These are phyloP conservation scores for Phytophthora quininea DNA, from an alignment of 352 stramenopile genomes.

Conservation along the genomic window DNA sequence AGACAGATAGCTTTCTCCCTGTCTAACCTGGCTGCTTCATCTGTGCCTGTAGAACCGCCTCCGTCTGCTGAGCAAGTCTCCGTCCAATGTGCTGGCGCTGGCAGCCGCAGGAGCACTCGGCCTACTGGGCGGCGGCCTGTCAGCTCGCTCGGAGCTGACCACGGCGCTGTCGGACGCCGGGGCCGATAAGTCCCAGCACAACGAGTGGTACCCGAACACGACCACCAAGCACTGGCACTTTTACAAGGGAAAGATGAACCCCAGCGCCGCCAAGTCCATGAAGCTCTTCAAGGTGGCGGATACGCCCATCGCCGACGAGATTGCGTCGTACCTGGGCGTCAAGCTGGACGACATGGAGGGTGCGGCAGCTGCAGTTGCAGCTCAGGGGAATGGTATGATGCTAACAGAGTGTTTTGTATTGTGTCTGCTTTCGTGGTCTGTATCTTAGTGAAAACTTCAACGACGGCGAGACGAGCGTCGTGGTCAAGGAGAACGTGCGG, in stretches of 20 bases:
- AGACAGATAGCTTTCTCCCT: neutral
- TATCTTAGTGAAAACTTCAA: slow-evolving; percentile 76
- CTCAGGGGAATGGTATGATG: neutral
- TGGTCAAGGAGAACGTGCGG: slow-evolving; percentile 79
- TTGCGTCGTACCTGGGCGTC: slow-evolving; percentile 81
- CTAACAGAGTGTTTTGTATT: neutral
- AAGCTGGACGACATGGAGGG: slow-evolving; percentile 76
- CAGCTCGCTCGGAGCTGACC: slow-evolving; percentile 18
- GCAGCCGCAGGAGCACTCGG: slow-evolving; percentile 44
- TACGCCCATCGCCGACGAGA: slow-evolving; percentile 87
- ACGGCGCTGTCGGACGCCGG: slow-evolving; percentile 13
- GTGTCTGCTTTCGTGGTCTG: slow-evolving; percentile 1
- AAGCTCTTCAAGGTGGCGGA: slow-evolving; percentile 91
- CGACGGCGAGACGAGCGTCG: slow-evolving; percentile 82
- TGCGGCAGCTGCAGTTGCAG: slow-evolving; percentile 19
- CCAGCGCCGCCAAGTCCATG: slow-evolving; percentile 79
- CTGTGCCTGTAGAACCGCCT: slow-evolving; percentile 39
- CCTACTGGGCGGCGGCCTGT: slow-evolving; percentile 35
- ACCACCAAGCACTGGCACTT: slow-evolving; percentile 91
- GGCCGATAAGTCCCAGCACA: slow-evolving; percentile 25
- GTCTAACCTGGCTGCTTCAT: slow-evolving; percentile 1
- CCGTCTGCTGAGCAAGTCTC: slow-evolving; percentile 26
- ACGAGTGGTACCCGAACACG: slow-evolving; percentile 75
- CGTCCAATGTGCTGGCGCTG: slow-evolving; percentile 30
- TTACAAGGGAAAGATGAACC: slow-evolving; percentile 88